A percentile compares a stretch with the other conserved stretches of the same genome.
Evolutionary conservation across 2,329 filamentous ascomycete genomes (phyloP).

Genomic region (Paecilomyces dactylethromorphus): DNA sequence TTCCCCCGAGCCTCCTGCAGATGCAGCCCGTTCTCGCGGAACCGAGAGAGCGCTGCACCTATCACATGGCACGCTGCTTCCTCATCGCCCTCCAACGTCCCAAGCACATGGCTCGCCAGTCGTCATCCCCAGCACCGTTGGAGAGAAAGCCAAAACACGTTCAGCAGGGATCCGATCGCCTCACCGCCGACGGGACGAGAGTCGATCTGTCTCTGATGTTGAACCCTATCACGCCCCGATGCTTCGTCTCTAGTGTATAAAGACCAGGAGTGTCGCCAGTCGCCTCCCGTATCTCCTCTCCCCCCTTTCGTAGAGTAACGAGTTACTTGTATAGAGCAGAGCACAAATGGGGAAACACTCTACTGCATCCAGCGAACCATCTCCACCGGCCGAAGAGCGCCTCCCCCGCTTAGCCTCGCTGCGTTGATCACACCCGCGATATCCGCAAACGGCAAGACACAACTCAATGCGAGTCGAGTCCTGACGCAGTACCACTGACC

Average conservation of each 20-base stretch:
- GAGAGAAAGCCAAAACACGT: neutral
- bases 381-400: neutral
- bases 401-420: neutral
- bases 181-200: neutral
- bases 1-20: neutral
- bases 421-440: neutral
- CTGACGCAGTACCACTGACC: no score
- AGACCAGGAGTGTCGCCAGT: no score
- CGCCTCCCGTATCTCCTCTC: neutral
- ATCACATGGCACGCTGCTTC: neutral
- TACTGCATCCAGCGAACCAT: neutral
- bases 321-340: no score
- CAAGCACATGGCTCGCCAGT: neutral
- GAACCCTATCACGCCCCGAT: neutral
- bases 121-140: neutral
- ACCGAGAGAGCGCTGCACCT: neutral
- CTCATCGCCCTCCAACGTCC: neutral
- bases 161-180: neutral
- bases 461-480: no score
- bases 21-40: neutral
- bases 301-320: neutral
- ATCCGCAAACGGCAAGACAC: neutral
- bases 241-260: neutral
- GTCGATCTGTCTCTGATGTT: neutral
- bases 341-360: neutral